Evolutionary conservation across 1,284 basidiomycete species (phyloP).

Genomic region (Sporisorium graminicola): DNA sequence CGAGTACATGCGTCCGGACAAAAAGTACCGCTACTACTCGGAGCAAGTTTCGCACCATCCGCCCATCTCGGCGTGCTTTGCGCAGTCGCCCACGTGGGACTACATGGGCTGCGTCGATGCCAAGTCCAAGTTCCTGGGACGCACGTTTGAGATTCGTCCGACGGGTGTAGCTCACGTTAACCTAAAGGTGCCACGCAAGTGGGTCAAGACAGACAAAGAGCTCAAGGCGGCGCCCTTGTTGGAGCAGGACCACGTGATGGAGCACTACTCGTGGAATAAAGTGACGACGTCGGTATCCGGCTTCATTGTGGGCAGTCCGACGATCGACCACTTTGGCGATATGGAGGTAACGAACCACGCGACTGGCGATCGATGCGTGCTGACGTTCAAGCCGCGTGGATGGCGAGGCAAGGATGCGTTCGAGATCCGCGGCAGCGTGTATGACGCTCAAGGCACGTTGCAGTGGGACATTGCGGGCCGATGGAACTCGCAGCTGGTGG

Average conservation of each 20-base stretch:
- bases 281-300: slow-evolving; percentile 75
- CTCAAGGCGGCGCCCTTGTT: slow-evolving; percentile 33
- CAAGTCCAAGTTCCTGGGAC: slow-evolving; percentile 74
- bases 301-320: slow-evolving; percentile 91
- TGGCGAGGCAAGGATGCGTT: slow-evolving; percentile 93
- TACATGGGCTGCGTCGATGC: slow-evolving; percentile 79
- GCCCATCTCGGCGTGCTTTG: slow-evolving; percentile 91
- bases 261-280: slow-evolving; percentile 93
- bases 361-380: slow-evolving; percentile 86
- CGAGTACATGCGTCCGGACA: slow-evolving; percentile 87
- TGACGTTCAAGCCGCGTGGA: slow-evolving; percentile 95
- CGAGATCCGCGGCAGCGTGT: slow-evolving; percentile 89
- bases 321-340: slow-evolving; percentile 95
- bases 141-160: slow-evolving; percentile 94
- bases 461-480: slow-evolving; percentile 93
- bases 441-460: slow-evolving; percentile 77
- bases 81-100: slow-evolving; percentile 87
- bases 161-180: slow-evolving; percentile 93
- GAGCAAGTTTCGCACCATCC: slow-evolving; percentile 98
- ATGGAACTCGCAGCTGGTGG: slow-evolving; percentile 95
- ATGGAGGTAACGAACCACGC: slow-evolving; percentile 93
- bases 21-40: slow-evolving; percentile 86
- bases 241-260: slow-evolving; percentile 69
- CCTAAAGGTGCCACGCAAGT: slow-evolving; percentile 74
- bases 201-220: slow-evolving; percentile 48